Conservation (phyloP, 1,284 basidiomycete species). For the Xanthoconium separans region DNA sequence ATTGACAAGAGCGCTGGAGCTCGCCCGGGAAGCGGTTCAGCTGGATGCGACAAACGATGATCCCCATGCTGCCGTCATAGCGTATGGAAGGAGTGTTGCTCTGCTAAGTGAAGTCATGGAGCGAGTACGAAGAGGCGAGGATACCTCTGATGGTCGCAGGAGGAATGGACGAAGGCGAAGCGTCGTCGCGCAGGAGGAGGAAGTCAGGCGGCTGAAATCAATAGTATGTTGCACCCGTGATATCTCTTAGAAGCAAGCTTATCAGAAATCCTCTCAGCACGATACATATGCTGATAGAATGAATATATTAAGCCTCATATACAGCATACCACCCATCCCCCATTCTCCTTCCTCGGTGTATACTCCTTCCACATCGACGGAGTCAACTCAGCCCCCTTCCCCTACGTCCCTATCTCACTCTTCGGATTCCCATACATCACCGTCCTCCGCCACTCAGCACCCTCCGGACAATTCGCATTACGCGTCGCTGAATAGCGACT, state of each 20-base stretch:
- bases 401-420: constrained; percentile 54
- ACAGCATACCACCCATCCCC: constrained; percentile 73
- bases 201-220: constrained; percentile 74
- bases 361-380: constrained; percentile 48
- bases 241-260: constrained; percentile 10
- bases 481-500: constrained; percentile 26
- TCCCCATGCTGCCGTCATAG: constrained; percentile 75
- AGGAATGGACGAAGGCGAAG: constrained; percentile 66
- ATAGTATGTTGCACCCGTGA: constrained; percentile 57
- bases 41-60: constrained; percentile 81
- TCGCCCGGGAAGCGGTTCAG: constrained; percentile 80
- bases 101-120: constrained; percentile 86
- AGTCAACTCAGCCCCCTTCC: constrained; percentile 51
- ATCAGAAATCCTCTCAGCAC: constrained; percentile 49
- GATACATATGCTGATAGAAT: constrained; percentile 87
- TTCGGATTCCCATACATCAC: constrained; percentile 44
- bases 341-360: constrained; percentile 59
- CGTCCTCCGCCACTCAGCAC: constrained; percentile 38
- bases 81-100: constrained; percentile 79
- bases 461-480: constrained; percentile 35
- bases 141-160: constrained; percentile 61
- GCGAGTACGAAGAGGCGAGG: constrained; percentile 77
- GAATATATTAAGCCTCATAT: constrained; percentile 84
- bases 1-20: constrained; percentile 72
- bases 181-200: constrained; percentile 81